phyloP scores from a whole-genome alignment of 352 stramenopile genomes.

The Phytophthora sojae region DNA sequence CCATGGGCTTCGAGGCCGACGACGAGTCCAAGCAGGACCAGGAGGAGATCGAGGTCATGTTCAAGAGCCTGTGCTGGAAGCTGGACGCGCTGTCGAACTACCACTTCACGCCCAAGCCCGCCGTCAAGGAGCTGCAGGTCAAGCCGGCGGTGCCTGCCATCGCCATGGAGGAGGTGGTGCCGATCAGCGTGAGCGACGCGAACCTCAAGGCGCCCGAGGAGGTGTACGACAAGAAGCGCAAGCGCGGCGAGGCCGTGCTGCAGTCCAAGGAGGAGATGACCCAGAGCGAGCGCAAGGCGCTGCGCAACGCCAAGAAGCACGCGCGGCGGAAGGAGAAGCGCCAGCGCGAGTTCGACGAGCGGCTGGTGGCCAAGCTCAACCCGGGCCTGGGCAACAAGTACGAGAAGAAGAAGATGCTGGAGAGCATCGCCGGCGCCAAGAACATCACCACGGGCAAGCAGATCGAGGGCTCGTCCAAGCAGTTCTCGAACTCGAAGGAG shows the following conservation, averaged over 20 bases:
- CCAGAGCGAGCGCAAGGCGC: conserved; percentile 86
- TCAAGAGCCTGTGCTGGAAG: conserved; percentile 95
- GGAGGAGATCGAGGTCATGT: conserved; percentile 95
- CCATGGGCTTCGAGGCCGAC: conserved; percentile 93
- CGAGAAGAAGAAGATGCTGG: conserved; percentile 93
- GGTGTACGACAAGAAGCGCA: conserved; percentile 89
- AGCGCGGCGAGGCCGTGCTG: conserved; percentile 81
- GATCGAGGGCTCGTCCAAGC: conserved; percentile 82
- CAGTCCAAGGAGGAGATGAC: conserved; percentile 90
- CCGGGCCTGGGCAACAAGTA: conserved; percentile 96
- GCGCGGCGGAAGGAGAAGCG: conserved; percentile 91
- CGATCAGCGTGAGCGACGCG: conserved; percentile 85
- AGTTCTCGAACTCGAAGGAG: conserved; percentile 91
- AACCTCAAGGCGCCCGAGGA: conserved; percentile 87
- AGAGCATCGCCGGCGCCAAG: conserved; percentile 80
- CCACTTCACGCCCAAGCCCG: conserved; percentile 94
- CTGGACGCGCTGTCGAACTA: conserved; percentile 96
- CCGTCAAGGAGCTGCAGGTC: conserved; percentile 92
- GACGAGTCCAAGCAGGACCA: conserved; percentile 93
- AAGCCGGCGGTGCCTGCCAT: conserved; percentile 84
- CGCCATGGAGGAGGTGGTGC: conserved; percentile 86
- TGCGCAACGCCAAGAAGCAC: conserved; percentile 92
- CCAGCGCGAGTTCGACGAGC: conserved; percentile 91
- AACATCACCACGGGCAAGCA: conserved; percentile 87
- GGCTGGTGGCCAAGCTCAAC: conserved; percentile 94